These are phyloP conservation scores for Barnettozyma sucrosica DNA, from an alignment of 805 yeast genomes.

Conservation along the genomic window DNA sequence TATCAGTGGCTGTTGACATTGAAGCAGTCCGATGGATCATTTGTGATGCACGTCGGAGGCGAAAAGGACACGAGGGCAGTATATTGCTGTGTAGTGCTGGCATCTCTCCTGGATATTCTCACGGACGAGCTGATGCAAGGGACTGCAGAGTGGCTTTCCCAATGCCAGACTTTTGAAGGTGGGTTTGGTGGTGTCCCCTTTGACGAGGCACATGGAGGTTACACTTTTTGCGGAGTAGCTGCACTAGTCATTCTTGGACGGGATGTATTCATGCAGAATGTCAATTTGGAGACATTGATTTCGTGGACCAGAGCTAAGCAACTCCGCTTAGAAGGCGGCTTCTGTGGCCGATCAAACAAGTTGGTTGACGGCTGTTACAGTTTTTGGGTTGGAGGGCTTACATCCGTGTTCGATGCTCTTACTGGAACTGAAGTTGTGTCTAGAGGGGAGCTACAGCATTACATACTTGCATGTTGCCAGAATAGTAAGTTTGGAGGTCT, in stretches of 20 bases:
- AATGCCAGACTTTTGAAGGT: conserved; percentile 91
- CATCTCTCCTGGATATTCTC: conserved; percentile 56
- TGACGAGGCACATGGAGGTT: conserved; percentile 97
- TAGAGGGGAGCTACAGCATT: conserved; percentile 54
- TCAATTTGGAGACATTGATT: conserved; percentile 45
- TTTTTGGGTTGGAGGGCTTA: conserved; percentile 88
- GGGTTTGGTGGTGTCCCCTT: conserved; percentile 83
- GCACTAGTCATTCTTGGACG: conserved; percentile 42
- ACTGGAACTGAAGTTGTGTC: conserved; percentile 37
- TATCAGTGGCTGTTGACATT: conserved; percentile 59
- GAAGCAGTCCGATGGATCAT: conserved; percentile 70
- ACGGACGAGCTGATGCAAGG: conserved; percentile 54
- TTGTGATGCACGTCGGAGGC: conserved; percentile 68
- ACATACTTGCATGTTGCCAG: conserved; percentile 75
- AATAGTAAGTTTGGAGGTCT: conserved; percentile 58
- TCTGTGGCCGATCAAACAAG: conserved; percentile 86
- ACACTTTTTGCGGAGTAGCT: conserved; percentile 84
- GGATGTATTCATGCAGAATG: conserved; percentile 28
- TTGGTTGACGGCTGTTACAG: conserved; percentile 95
- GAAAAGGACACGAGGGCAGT: conserved; percentile 83
- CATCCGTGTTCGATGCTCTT: conserved; percentile 56
- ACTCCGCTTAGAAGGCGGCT: conserved; percentile 71
- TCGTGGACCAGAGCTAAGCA: conserved; percentile 75
- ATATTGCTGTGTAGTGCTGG: conserved; percentile 77
- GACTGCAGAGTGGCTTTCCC: conserved; percentile 51